Evolutionary conservation across 2,329 filamentous ascomycete species (phyloP).

Genomic region (Magnaporthiopsis rhizophila): DNA sequence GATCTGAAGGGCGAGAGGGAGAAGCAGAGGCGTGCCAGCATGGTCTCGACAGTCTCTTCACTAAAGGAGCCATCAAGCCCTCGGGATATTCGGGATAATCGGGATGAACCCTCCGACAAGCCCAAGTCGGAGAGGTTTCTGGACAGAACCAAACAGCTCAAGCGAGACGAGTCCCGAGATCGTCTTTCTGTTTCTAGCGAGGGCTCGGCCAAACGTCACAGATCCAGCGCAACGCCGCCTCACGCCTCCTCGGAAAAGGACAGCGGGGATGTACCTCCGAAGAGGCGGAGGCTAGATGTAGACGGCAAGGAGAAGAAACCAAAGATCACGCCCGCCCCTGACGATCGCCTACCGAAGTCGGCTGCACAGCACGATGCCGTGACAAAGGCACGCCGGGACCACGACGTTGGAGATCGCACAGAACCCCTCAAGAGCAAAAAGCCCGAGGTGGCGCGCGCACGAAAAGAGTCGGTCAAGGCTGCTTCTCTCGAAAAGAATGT

Average conservation of each 20-base stretch:
- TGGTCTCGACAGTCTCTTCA: constrained; percentile 47
- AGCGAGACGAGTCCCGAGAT: constrained; percentile 53
- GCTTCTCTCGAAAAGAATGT: constrained; percentile 39
- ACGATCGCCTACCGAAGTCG: constrained; percentile 36
- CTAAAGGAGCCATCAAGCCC: constrained; percentile 46
- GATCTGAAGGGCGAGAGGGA: constrained; percentile 53
- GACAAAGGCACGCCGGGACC: constrained; percentile 20
- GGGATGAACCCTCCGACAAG: constrained; percentile 43
- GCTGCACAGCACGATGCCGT: constrained; percentile 31
- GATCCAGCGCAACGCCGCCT: constrained; percentile 52
- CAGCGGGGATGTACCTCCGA: constrained; percentile 40
- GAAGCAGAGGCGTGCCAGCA: constrained; percentile 49
- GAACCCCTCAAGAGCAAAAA: constrained; percentile 28
- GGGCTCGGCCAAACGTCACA: constrained; percentile 46
- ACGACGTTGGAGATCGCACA: constrained; percentile 34
- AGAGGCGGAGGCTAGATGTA: constrained; percentile 48
- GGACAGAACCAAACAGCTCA: constrained; percentile 52
- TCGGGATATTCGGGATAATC: constrained; percentile 38
- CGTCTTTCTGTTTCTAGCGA: constrained; percentile 42
- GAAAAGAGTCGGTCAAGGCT: constrained; percentile 33
- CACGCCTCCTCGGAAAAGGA: constrained; percentile 45
- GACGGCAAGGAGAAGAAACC: constrained; percentile 42
- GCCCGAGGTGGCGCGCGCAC: constrained; percentile 25
- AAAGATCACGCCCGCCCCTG: constrained; percentile 35
- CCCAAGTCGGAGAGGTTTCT: constrained; percentile 47